phyloP scores from a whole-genome alignment of 257 asterid genomes.

The Petrea volubilis region DNA sequence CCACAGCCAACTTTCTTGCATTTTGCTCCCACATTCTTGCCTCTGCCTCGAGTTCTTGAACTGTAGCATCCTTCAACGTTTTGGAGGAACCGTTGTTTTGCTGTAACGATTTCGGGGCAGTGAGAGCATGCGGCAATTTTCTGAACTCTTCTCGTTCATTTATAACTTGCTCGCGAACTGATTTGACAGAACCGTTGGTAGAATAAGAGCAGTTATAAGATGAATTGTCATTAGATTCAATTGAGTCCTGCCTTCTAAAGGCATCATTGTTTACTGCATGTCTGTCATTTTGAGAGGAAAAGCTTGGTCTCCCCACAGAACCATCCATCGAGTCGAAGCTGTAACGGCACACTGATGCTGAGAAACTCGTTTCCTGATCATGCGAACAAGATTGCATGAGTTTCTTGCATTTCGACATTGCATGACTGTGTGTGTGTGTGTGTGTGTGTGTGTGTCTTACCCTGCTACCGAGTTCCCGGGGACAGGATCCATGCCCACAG shows the following conservation, averaged over 20 bases:
- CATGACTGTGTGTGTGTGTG: too few relatives aligned
- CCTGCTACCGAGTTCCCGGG: constrained; percentile 28
- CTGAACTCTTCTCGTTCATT: constrained; percentile 35
- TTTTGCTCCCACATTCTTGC: constrained; percentile 53
- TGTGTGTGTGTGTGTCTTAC: constrained; percentile 13
- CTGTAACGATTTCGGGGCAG: constrained; percentile 19
- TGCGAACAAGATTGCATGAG: not conserved
- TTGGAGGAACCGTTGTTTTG: constrained; percentile 26
- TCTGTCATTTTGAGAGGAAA: constrained; percentile 34
- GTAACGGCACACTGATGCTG: constrained; percentile 31
- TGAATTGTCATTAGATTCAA: constrained; percentile 38
- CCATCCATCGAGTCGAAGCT: constrained; percentile 46
- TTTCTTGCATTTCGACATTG: not conserved
- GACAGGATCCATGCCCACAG: constrained; percentile 26
- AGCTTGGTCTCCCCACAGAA: constrained; percentile 37
- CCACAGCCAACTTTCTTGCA: constrained; percentile 34
- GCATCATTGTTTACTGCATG: constrained; percentile 11
- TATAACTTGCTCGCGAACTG: constrained; percentile 19
- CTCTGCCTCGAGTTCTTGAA: constrained; percentile 45
- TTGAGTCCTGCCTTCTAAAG: constrained; percentile 41
- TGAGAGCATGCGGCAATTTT: constrained; percentile 27
- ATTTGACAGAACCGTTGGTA: constrained; percentile 31
- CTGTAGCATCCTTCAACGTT: constrained; percentile 23
- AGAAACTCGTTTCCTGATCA: constrained; percentile 41
- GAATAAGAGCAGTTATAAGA: constrained; percentile 36